Conservation (phyloP, 148 eudicot species). For the Linanthus parryae region DNA sequence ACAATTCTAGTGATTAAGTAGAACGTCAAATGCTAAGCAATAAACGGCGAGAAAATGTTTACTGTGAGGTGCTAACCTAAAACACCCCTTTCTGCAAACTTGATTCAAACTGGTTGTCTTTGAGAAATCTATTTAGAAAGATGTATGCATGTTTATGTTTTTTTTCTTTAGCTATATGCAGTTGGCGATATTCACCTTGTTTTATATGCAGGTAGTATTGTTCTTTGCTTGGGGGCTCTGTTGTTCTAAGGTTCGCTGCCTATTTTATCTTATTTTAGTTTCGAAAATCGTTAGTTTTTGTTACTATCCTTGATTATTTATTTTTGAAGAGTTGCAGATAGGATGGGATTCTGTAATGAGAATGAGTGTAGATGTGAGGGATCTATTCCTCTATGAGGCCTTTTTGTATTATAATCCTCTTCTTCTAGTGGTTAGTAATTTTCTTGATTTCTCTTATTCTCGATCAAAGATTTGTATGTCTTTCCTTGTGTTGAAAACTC, state of each 20-base stretch:
- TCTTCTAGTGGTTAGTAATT: conserved; percentile 69
- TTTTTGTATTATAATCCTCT: conserved; percentile 97
- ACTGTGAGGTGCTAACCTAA: too few species aligned
- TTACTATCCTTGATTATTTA: neutral
- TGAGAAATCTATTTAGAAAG: too few species aligned
- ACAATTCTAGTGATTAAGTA: too few species aligned
- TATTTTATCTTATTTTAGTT: neutral
- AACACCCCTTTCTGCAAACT: too few species aligned
- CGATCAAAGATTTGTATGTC: neutral
- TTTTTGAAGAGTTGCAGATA: conserved; percentile 38
- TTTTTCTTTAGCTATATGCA: neutral
- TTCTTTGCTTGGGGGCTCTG: conserved; percentile 77
- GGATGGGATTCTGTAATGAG: conserved; percentile 99
- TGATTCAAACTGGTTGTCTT: too few species aligned
- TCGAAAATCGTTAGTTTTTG: neutral
- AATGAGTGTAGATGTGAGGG: conserved; percentile 89
- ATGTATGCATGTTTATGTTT: too few species aligned
- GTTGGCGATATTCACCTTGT: neutral
- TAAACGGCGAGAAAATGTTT: too few species aligned
- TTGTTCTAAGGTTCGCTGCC: conserved; percentile 75
- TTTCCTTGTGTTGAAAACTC: too few species aligned
- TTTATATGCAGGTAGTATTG: conserved; percentile 46
- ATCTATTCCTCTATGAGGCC: conserved; percentile 92
- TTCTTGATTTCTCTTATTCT: neutral
- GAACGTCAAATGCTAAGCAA: too few species aligned